Evolutionary conservation across 208 protist genomes (phyloP), one percentile per base, ranked within the genome.

Genomic region (Leishmania tarentolae): DNA sequence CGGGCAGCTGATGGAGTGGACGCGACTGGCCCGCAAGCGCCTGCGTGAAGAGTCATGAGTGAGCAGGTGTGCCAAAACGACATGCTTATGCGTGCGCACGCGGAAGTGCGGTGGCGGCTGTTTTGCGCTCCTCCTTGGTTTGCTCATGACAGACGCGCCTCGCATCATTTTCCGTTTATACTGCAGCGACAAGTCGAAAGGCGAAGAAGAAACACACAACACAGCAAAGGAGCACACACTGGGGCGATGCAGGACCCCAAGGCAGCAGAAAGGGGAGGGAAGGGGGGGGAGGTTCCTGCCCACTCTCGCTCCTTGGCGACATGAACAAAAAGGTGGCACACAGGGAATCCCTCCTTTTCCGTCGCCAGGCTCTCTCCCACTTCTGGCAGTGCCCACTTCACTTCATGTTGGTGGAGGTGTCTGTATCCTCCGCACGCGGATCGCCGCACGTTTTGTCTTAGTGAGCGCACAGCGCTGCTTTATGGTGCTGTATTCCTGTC

Each of bases 1-100:
- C 40, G 79, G 90, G 71, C 92, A 92, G 81, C 79, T 95, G 65
- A 79, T 78, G 37, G 84, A 88, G 74, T 95, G 92, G 92, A 81
- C 83, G 57, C 88, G 85, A 13, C 63, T 80, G 46, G 83, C 88
- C 52, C 88, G 83, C 46, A 88, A 89, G 61, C 84, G 88, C 3
- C 80, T 92, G 52, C 92, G 88, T 46, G 83, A 86, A 42, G 68
- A 72, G 68, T 50, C 42, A 24, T 72, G 68, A 72, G 11, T 13
- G 40, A 72, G 42, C 21, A 42, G 15, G n/a, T 52, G 40, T 15
- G 19, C 42, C 40, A 24, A 72, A 42, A 35, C 19, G 31, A 72
- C 47, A 72, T 24, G 8, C 42, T 42, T 72, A 19, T 19, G 35
- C 37, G 37, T 46, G 8, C 17, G 68, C 42, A 52, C 9, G 9